Base-by-base conservation (phyloP, 164 flowering plant genomes). In the Santalum album region DNA sequence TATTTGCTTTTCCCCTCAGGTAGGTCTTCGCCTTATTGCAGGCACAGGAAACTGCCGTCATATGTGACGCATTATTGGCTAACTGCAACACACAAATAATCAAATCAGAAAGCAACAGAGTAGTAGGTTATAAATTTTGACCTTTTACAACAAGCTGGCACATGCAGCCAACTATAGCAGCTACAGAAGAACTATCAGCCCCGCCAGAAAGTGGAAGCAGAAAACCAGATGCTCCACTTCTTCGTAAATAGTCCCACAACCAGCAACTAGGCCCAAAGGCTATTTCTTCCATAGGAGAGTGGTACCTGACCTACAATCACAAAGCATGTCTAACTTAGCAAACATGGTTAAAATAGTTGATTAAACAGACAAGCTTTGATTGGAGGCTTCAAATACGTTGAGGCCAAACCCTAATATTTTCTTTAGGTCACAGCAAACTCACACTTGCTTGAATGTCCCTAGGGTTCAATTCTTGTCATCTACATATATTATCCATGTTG, bases 121-220 rank as follows among this genome's bases (percentile, higher is more conserved):
- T 36, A 36, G 5, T 10, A 10, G 25, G 9, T 29, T 29, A 3
- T 29, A 29, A 29, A 3, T 29, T 29, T 56, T 51, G 14, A 89
- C 99, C 97, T 82, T 75, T 74, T 21, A 87, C 78, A 35, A 92
- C 99, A 68, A 87, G 91, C 64, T 92, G 97, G 77, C 99, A 92
- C 99, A 92, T 92, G 78, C 90, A 87, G 44, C 96, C 99, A 74
- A 92, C 97, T 25, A 92, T 92, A 49, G 97, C 97, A 59, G 97
- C 95, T 9, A 89, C 97, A 57, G 97, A 82, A 43, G 97, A 92
- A 66, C 99, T 89, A 76, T 89, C 97, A 17, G 99, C 99, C 48
- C 99, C 97, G 63, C 99, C 97, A 55, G 99, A 92, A 60, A 92
- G 95, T 19, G 99, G 99, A 77, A 92, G 97, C 74, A 92, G 49